These are phyloP conservation scores for Ophiognomonia clavigignenti-juglandacearum DNA, from an alignment of 2,329 filamentous ascomycete genomes.

Conservation along the genomic window DNA sequence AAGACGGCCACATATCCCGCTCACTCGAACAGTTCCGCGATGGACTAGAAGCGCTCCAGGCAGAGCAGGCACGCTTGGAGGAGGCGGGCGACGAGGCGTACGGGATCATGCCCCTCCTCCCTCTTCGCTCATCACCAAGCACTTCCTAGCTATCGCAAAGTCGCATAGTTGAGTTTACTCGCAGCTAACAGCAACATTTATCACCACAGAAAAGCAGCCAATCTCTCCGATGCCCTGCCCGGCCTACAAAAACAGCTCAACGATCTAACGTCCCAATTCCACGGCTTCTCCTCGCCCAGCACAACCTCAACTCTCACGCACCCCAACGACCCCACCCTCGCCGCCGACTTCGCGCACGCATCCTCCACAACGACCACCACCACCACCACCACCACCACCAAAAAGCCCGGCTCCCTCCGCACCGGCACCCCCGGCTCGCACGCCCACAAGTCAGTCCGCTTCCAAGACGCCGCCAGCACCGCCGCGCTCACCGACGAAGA, in stretches of 20 bases:
- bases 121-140: no score
- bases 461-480: conserved; percentile 56
- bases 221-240: conserved; percentile 59
- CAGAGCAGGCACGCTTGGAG: conserved; percentile 58
- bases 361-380: conserved; percentile 20
- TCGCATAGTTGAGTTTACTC: no score
- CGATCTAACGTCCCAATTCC: conserved; percentile 77
- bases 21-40: conserved; percentile 83
- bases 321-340: conserved; percentile 61
- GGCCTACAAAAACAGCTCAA: conserved; percentile 69
- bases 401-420: conserved; percentile 19
- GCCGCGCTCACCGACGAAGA: conserved; percentile 38
- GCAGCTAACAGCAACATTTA: neutral
- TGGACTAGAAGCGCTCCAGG: conserved; percentile 66
- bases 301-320: conserved; percentile 48
- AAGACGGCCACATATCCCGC: conserved; percentile 83
- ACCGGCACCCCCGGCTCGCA: conserved; percentile 29
- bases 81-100: conserved; percentile 61
- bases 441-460: conserved; percentile 72
- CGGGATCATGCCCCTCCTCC: conserved; percentile 19
- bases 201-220: conserved; percentile 36
- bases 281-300: conserved; percentile 53
- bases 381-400: conserved; percentile 17
- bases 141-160: no score
- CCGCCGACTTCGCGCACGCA: conserved; percentile 61